Evolutionary conservation across 768 basidiomycete genomes (phyloP).

Genomic region (Russula earlei): DNA sequence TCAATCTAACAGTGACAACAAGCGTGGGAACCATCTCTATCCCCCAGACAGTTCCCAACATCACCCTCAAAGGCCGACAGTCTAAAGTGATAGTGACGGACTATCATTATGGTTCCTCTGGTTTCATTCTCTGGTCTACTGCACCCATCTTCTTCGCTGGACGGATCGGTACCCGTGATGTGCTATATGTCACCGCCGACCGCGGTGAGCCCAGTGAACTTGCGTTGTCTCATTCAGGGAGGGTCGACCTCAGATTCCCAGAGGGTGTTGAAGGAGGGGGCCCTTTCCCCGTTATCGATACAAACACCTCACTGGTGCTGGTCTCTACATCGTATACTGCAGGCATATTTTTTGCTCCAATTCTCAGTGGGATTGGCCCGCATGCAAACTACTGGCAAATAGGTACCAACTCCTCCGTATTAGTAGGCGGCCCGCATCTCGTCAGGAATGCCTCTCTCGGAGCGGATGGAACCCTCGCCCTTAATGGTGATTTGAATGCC

Average conservation of each 20-base stretch:
- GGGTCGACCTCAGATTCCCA: constrained; percentile 37
- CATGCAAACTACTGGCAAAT: constrained; percentile 60
- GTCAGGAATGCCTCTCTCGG: constrained; percentile 34
- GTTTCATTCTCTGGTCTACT: constrained; percentile 57
- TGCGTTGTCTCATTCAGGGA: constrained; percentile 20
- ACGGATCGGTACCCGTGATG: constrained; percentile 33
- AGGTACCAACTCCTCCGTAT: constrained; percentile 59
- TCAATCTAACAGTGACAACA: constrained; percentile 53
- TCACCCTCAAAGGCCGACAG: constrained; percentile 60
- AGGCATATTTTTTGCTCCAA: constrained; percentile 69
- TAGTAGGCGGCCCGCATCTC: constrained; percentile 42
- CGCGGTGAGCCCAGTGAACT: constrained; percentile 28
- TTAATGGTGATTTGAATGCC: constrained; percentile 61
- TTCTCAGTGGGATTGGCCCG: constrained; percentile 35
- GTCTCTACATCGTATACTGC: constrained; percentile 59
- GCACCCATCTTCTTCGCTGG: constrained; percentile 63
- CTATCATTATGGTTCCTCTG: constrained; percentile 55
- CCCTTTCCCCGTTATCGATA: constrained; percentile 56
- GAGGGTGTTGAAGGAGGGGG: constrained; percentile 40
- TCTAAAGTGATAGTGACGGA: constrained; percentile 67
- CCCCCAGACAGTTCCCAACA: constrained; percentile 42
- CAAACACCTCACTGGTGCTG: constrained; percentile 54
- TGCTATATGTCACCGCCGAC: constrained; percentile 34
- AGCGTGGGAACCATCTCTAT: constrained; percentile 43
- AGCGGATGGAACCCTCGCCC: constrained; percentile 32